Evolutionary conservation across 2,329 filamentous ascomycete species (phyloP), one percentile per base, ranked within the genome.

Genomic region (Coccinonectria pachysandricola): DNA sequence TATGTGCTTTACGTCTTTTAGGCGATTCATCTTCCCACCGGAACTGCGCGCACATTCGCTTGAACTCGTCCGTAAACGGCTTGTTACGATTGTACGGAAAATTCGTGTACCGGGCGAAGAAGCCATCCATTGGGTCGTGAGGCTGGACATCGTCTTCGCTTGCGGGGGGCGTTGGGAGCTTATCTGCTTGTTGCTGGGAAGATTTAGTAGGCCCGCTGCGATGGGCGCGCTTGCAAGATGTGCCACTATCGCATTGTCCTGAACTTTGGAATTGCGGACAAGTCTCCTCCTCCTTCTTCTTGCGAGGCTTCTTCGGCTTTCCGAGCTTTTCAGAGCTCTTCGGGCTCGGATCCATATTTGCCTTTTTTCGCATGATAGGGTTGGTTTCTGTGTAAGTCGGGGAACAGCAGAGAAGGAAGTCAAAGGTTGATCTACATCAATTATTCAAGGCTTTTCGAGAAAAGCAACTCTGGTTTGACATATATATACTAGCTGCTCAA

Each of bases 21-120:
- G 1, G 0, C 2, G 8, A 19, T 10, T 11, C 24, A 15, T 26
- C 27, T 27, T 11, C 17, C 12, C 21, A 19, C 19, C 12, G 15
- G 14, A 21, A 24, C 10, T 31, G 18, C 4, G 11, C 6, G 13
- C 13, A 17, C 33, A 37, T 15, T 11, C 27, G 35, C 8, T 24
- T 4, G 18, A 40, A 40, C 26, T 40, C 34, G 1, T 30, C 12
- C 12, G 8, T 32, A 7, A 35, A 37, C 9, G 31, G 11, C 3
- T 5, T 24, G 9, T 21, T 13, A 5, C 23, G 27, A 3, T 25
- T 12, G 14, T 40, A 14, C 11, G 22, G 11, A 17, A 40, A 37
- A 1, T 7, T 11, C 3, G 30, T 22, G 7, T 35, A 37, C 5
- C 21, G 17, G 6, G 29, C 18, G 5, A 40, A 40, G 20, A 29